Evolutionary conservation across 2,329 filamentous ascomycete species (phyloP), one percentile per base, ranked within the genome.

Genomic region (Pezicula radicicola): DNA sequence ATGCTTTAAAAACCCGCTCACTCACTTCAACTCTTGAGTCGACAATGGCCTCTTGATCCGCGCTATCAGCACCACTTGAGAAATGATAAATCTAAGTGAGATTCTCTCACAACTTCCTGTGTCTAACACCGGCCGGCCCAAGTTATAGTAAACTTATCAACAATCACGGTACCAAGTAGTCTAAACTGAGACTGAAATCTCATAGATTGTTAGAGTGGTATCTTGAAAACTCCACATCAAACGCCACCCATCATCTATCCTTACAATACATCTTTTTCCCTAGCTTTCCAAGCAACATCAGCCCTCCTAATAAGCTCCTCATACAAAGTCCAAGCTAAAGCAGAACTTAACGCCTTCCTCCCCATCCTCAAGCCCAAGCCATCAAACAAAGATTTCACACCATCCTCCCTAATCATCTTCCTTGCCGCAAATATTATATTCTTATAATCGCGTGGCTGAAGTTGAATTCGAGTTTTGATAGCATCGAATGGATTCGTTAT

Each of bases 401-500:
- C 93, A 57, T 97, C 93, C 62, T 96, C 88, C 1, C 73, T 71
- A 4, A 97, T 68, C 88, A 99, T 96, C 66, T 84, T 79, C 63
- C 77, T 80, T 39, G 80, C 84, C 1, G 92, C 91, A 55, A 88
- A 84, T 59, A 89, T 70, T 79, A 93, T 89, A 64, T 97, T 97
- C 33, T 79, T 78, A 66, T 97, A 99, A 52, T 82, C 79, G 6
- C 76, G 77, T 3, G 94, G 94, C 75, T 95, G 89, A 33, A 99
- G 77, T 72, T 99, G 94, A 60, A 99, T 84, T 46, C 94, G 78
- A 19, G 94, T 99, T 75, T 99, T 99, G 69, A 97, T 85, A 1
- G 91, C 91, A 70, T 99, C 94, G 64, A 97, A 97, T 0, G 94
- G 94, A 68, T 99, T 99, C 8, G 94, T 97, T 36, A 97, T 78